These are phyloP conservation scores for Acanthamoeba culbertsoni DNA, from an alignment of 208 protist species.

Conservation along the genomic window DNA sequence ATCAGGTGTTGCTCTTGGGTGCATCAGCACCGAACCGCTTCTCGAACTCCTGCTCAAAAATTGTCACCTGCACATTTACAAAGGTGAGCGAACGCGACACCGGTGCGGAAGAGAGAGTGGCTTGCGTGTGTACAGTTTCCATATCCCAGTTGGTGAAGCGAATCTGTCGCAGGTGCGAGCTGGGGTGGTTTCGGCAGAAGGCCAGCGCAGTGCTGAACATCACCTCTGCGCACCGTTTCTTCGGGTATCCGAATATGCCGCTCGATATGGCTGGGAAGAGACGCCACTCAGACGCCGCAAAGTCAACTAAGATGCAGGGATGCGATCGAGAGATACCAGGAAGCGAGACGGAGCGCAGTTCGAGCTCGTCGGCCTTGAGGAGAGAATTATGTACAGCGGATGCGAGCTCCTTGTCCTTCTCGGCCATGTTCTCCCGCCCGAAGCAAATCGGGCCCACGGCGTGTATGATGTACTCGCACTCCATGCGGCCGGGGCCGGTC, in stretches of 20 bases:
- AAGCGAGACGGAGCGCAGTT: slow-evolving; percentile 26
- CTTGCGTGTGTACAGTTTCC: background rate
- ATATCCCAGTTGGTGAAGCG: slow-evolving; percentile 63
- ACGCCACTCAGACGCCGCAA: background rate
- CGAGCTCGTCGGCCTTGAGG: slow-evolving; percentile 37
- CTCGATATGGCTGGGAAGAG: slow-evolving; percentile 26
- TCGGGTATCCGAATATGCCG: slow-evolving; percentile 57
- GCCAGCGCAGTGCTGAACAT: slow-evolving; percentile 37
- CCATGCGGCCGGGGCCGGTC: slow-evolving; percentile 39
- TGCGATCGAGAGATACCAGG: background rate
- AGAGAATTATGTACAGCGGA: background rate
- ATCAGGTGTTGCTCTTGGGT: no score
- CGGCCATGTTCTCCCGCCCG: background rate
- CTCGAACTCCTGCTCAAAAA: slow-evolving; percentile 43
- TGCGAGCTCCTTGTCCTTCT: slow-evolving; percentile 52
- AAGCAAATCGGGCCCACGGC: slow-evolving; percentile 57
- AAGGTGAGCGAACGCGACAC: background rate
- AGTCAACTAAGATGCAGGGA: background rate
- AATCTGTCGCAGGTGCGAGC: background rate
- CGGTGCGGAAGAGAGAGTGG: background rate
- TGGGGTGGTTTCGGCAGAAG: background rate
- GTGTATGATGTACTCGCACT: slow-evolving; percentile 58
- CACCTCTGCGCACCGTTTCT: slow-evolving; percentile 41
- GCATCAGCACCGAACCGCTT: no score
- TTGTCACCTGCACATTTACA: background rate